phyloP scores from a whole-genome alignment of 2,329 filamentous ascomycete genomes.

The Colletotrichum trifolii region DNA sequence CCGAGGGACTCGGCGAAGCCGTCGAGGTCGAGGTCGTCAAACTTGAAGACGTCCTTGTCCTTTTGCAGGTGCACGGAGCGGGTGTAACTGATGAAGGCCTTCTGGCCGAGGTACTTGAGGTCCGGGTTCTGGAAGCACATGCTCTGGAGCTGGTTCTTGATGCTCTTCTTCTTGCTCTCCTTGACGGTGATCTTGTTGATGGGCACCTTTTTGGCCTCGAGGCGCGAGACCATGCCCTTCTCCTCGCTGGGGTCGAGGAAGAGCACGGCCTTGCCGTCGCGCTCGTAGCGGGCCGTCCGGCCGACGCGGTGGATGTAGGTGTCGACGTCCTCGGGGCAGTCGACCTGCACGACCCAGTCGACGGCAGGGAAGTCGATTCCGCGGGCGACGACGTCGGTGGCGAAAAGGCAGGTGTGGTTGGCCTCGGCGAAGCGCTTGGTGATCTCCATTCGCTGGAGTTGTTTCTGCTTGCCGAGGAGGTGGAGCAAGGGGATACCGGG shows the following conservation, averaged over 20 bases:
- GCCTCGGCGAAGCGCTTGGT: slow-evolving; percentile 84
- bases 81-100: slow-evolving; percentile 92
- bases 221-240: slow-evolving; percentile 84
- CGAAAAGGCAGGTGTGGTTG: slow-evolving; percentile 89
- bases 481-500: slow-evolving; percentile 94
- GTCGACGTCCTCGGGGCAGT: slow-evolving; percentile 95
- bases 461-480: slow-evolving; percentile 93
- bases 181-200: slow-evolving; percentile 88
- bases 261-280: slow-evolving; percentile 85
- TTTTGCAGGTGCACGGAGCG: slow-evolving; percentile 88
- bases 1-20: slow-evolving; percentile 87
- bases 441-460: slow-evolving; percentile 87
- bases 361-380: slow-evolving; percentile 96
- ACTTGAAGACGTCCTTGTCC: slow-evolving; percentile 90
- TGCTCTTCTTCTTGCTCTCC: slow-evolving; percentile 87
- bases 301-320: slow-evolving; percentile 98
- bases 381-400: slow-evolving; percentile 93
- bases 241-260: slow-evolving; percentile 96
- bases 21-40: slow-evolving; percentile 85
- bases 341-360: slow-evolving; percentile 99
- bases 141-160: slow-evolving; percentile 87
- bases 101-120: slow-evolving; percentile 94
- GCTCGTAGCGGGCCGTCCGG: slow-evolving; percentile 92
- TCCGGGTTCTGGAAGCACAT: slow-evolving; percentile 97
- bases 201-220: slow-evolving; percentile 90